phyloP scores from a whole-genome alignment of 441 rosid genomes.

The Gossypium armourianum region DNA sequence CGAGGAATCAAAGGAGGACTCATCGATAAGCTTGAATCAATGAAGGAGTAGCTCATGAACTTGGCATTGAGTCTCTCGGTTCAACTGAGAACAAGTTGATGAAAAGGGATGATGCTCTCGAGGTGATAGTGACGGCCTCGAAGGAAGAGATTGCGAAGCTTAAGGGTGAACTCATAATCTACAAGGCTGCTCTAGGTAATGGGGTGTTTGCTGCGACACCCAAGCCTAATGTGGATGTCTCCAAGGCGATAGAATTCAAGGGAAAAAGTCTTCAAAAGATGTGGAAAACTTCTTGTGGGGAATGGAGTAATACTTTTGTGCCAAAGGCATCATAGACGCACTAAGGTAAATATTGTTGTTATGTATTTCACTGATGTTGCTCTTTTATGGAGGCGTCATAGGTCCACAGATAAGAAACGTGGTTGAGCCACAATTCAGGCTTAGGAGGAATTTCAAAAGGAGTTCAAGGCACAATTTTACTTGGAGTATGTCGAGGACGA shows the following conservation, averaged over 20 bases:
- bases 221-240: not conserved
- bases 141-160: not conserved
- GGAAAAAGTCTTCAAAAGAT: not conserved
- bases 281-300: not conserved
- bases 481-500: not conserved
- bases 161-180: not conserved
- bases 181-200: not conserved
- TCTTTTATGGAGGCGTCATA: not conserved
- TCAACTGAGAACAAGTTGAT: too few relatives aligned
- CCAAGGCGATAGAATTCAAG: too few relatives aligned
- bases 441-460: not conserved
- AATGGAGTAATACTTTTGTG: not conserved
- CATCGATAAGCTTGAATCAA: not conserved
- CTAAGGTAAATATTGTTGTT: not conserved
- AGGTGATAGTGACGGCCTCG: too few relatives aligned
- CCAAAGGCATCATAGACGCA: not conserved
- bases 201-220: not conserved
- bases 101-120: not conserved
- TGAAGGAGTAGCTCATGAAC: not conserved
- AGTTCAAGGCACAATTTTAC: not conserved
- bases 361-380: not conserved
- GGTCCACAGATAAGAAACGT: not conserved
- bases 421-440: not conserved
- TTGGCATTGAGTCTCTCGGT: not conserved
- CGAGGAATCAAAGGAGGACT: not conserved